phyloP scores from a whole-genome alignment of 768 basidiomycete species.

The Boletus subparvulus region DNA sequence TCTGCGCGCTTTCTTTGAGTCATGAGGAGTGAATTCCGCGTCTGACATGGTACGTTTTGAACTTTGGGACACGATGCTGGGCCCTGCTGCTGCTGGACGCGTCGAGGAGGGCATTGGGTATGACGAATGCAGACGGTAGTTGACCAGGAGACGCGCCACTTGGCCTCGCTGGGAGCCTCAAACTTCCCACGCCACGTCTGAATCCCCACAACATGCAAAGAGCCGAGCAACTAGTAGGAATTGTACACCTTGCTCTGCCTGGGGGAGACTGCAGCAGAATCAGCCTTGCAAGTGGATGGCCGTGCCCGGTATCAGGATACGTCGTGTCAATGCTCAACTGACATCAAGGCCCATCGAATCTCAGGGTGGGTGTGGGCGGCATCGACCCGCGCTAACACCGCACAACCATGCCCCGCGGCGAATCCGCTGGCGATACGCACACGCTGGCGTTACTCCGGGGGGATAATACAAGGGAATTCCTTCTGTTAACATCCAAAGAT shows the following conservation, averaged over 20 bases:
- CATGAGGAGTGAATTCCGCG: slow-evolving; percentile 17
- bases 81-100: slow-evolving; percentile 17
- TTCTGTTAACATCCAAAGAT: too few relatives aligned
- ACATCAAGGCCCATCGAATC: neutral
- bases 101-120: slow-evolving; percentile 28
- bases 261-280: neutral
- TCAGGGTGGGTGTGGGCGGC: too few relatives aligned
- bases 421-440: too few relatives aligned
- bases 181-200: slow-evolving; percentile 31
- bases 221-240: neutral
- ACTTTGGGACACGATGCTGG: neutral
- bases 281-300: too few relatives aligned
- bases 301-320: neutral
- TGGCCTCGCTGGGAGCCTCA: neutral
- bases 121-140: neutral
- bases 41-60: slow-evolving; percentile 28
- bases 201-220: neutral
- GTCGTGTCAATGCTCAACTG: neutral
- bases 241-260: neutral
- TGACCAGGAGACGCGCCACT: slow-evolving; percentile 3
- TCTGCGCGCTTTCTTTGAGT: slow-evolving; percentile 26
- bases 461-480: too few relatives aligned
- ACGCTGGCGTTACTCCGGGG: too few relatives aligned
- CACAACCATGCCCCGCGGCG: too few relatives aligned
- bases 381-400: too few relatives aligned